Percentiles rank a stretch among this genome's conserved stretches.
These are phyloP conservation scores for Tetragonia tetragonoides DNA, from an alignment of 148 eudicot species.

Conservation along the genomic window DNA sequence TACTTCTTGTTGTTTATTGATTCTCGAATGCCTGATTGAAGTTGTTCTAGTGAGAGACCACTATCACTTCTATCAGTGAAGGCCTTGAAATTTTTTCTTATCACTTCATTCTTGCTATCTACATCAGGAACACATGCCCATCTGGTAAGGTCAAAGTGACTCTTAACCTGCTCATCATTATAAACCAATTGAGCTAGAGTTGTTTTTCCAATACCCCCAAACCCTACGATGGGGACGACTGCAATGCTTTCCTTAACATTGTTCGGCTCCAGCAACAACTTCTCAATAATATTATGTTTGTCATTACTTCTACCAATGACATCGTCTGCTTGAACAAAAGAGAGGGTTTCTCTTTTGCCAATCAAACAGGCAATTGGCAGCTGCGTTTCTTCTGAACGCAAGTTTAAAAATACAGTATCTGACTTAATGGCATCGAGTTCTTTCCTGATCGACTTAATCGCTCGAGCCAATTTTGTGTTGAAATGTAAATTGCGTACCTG, in stretches of 20 bases:
- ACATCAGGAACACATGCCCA: conserved; percentile 19
- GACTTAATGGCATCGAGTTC: conserved; percentile 14
- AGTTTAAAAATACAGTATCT: conserved; percentile 1
- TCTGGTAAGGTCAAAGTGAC: background rate
- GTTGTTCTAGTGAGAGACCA: background rate
- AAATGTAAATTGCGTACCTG: conserved; percentile 2
- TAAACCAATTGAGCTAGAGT: conserved; percentile 19
- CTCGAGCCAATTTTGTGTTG: background rate
- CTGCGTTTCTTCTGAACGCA: background rate
- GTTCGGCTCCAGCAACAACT: conserved; percentile 1
- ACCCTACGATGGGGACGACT: conserved; percentile 17
- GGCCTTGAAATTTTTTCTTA: background rate
- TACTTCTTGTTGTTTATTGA: background rate
- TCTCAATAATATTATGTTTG: conserved; percentile 2
- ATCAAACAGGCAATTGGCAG: background rate
- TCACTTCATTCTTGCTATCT: background rate
- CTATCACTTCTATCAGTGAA: background rate
- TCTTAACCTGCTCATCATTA: background rate
- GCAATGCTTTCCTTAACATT: conserved; percentile 2
- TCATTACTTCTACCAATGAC: conserved; percentile 11
- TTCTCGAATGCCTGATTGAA: background rate
- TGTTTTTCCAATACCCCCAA: conserved; percentile 25
- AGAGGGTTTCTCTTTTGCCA: conserved; percentile 9
- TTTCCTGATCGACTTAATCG: conserved; percentile 13
- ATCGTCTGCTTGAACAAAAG: conserved; percentile 5